These are phyloP conservation scores for Calamus simplicifolius DNA, from an alignment of 176 grass and related monocot genomes.

Conservation along the genomic window DNA sequence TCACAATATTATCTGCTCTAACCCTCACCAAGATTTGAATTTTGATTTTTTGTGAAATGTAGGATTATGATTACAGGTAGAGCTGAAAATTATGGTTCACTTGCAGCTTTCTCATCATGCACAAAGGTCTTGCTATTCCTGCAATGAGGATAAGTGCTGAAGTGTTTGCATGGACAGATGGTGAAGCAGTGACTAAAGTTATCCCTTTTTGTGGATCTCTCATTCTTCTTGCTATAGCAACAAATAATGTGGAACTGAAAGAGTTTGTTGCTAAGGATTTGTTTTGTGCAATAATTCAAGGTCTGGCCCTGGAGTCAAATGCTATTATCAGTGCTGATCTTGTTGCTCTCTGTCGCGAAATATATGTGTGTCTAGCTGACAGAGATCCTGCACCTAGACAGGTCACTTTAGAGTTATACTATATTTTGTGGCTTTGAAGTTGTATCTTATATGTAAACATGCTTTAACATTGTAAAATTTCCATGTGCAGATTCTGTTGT, in stretches of 20 bases:
- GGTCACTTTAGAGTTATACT: constrained; percentile 29
- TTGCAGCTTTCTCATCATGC: constrained; percentile 68
- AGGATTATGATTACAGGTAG: no score
- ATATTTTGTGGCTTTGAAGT: not conserved
- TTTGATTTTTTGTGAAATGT: no score
- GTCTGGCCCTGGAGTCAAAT: constrained; percentile 78
- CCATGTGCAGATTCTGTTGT: constrained; percentile 52
- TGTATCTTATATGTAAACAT: not conserved
- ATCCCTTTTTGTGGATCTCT: constrained; percentile 71
- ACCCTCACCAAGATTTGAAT: not conserved
- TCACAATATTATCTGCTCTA: constrained; percentile 8
- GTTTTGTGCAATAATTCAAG: constrained; percentile 77
- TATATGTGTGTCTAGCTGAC: constrained; percentile 90
- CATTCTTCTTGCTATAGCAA: constrained; percentile 67
- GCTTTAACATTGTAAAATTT: not conserved
- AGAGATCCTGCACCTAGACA: constrained; percentile 69
- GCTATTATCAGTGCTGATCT: constrained; percentile 71
- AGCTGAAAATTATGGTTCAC: constrained; percentile 1
- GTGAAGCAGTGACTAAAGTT: constrained; percentile 72
- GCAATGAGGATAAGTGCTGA: constrained; percentile 62
- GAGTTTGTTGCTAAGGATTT: constrained; percentile 94
- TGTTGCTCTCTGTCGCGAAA: constrained; percentile 96
- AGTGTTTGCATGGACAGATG: constrained; percentile 84
- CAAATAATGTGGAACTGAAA: constrained; percentile 63
- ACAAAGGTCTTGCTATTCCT: constrained; percentile 44